These are phyloP conservation scores for Arthroderma uncinatum DNA, from an alignment of 2,329 filamentous ascomycete genomes.

Conservation along the genomic window DNA sequence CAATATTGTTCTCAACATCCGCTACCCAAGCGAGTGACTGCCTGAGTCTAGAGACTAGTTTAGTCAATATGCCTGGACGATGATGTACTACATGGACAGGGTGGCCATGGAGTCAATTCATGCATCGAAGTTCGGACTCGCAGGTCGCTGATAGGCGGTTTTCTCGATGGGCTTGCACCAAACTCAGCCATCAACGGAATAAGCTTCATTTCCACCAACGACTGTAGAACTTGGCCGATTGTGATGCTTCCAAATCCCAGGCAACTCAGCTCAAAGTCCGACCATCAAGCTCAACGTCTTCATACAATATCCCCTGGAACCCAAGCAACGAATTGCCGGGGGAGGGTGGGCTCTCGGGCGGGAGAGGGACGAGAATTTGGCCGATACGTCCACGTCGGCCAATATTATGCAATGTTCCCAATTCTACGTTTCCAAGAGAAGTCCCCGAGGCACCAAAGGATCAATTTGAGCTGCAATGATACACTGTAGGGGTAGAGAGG, in stretches of 20 bases:
- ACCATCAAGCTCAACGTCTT: neutral
- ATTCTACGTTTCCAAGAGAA: neutral
- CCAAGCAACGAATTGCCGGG: neutral
- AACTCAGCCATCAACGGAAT: neutral
- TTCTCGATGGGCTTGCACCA: neutral
- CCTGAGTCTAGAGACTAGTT: neutral
- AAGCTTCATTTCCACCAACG: constrained; percentile 1
- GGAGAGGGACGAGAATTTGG: neutral
- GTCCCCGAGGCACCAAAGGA: neutral
- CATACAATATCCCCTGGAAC: neutral
- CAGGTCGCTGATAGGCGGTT: neutral
- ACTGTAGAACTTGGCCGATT: neutral
- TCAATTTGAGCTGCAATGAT: neutral
- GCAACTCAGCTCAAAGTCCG: neutral
- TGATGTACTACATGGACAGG: neutral
- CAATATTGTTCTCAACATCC: neutral
- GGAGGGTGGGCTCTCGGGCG: neutral
- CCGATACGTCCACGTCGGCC: neutral
- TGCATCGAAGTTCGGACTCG: neutral
- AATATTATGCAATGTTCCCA: neutral
- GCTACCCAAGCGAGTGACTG: neutral
- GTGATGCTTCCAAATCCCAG: neutral
- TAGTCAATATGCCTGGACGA: neutral
- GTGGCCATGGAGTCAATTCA: neutral
- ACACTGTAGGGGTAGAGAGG: neutral